A percentile compares a stretch with the other conserved stretches of the same genome.
Evolutionary conservation across 495 filamentous ascomycete genomes (phyloP).

Genomic region (Lentithecium fluviatile): DNA sequence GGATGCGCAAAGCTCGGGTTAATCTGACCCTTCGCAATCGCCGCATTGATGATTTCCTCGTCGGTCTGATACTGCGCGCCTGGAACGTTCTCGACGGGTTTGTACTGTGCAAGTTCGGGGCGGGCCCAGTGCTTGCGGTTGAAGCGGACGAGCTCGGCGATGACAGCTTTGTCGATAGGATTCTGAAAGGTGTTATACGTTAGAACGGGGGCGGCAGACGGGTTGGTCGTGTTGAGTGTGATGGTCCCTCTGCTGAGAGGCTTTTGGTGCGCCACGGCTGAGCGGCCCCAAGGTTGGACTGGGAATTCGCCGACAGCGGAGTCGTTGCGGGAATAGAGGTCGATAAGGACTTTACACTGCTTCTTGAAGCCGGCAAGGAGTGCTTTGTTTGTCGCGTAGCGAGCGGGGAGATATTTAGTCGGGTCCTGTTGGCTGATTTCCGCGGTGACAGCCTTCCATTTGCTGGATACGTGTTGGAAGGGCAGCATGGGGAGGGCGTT

Average conservation of each 20-base stretch:
- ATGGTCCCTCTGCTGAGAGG: constrained; percentile 26
- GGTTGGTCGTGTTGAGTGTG: constrained; percentile 27
- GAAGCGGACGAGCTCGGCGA: constrained; percentile 7
- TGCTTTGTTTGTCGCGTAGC: not conserved
- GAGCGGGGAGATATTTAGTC: constrained; percentile 4
- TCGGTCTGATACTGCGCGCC: constrained; percentile 24
- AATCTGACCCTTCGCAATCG: not conserved
- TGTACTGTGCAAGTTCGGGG: constrained; percentile 1
- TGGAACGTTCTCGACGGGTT: constrained; percentile 23
- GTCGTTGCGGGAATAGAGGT: not conserved
- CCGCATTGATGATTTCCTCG: constrained; percentile 10
- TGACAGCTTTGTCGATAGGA: constrained; percentile 16
- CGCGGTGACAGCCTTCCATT: not conserved
- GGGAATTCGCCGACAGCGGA: constrained; percentile 4
- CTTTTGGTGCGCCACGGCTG: constrained; percentile 3
- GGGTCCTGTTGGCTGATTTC: constrained; percentile 3
- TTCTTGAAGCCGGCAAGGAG: constrained; percentile 3
- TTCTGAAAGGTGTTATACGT: constrained; percentile 22
- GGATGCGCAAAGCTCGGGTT: constrained; percentile 10
- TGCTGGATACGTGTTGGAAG: not conserved
- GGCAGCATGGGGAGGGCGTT: constrained; percentile 1
- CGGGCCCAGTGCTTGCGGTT: constrained; percentile 4
- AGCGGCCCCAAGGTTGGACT: not conserved
- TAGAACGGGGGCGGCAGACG: constrained; percentile 19
- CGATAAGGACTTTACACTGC: constrained; percentile 12